A percentile compares a stretch with the other conserved stretches of the same genome.
Evolutionary conservation across 1,284 basidiomycete species (phyloP).

Genomic region (Moesziomyces sp.): DNA sequence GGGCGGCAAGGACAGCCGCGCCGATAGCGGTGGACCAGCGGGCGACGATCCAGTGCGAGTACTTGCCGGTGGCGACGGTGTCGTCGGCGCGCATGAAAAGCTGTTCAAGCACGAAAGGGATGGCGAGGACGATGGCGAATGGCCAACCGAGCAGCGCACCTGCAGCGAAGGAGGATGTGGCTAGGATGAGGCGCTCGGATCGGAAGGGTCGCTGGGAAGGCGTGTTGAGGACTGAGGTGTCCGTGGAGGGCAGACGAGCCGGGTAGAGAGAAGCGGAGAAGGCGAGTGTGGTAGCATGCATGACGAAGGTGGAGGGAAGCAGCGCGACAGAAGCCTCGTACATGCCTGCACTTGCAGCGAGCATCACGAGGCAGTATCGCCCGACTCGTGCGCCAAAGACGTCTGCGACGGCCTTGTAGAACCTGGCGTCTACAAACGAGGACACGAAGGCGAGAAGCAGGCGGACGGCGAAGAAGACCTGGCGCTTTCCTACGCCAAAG

Average conservation of each 20-base stretch:
- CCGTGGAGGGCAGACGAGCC: conserved; percentile 65
- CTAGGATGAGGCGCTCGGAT: conserved; percentile 68
- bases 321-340: conserved; percentile 80
- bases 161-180: conserved; percentile 79
- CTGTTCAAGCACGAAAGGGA: conserved; percentile 93
- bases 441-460: conserved; percentile 81
- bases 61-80: conserved; percentile 22
- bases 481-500: conserved; percentile 72
- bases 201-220: conserved; percentile 41
- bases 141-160: conserved; percentile 96
- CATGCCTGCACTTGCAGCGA: conserved; percentile 89
- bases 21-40: conserved; percentile 76
- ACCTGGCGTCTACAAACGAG: conserved; percentile 81
- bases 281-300: conserved; percentile 88
- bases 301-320: conserved; percentile 89
- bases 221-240: conserved; percentile 31
- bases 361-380: conserved; percentile 86
- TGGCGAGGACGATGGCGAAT: conserved; percentile 83
- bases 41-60: conserved; percentile 22
- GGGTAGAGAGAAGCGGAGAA: conserved; percentile 81
- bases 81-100: conserved; percentile 78
- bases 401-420: conserved; percentile 84
- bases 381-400: conserved; percentile 88
- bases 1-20: conserved; percentile 74
- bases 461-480: conserved; percentile 87